A percentile compares a stretch with the other conserved stretches of the same genome.
Conservation (phyloP, 768 basidiomycete species). For the Gautieria morchelliformis region DNA sequence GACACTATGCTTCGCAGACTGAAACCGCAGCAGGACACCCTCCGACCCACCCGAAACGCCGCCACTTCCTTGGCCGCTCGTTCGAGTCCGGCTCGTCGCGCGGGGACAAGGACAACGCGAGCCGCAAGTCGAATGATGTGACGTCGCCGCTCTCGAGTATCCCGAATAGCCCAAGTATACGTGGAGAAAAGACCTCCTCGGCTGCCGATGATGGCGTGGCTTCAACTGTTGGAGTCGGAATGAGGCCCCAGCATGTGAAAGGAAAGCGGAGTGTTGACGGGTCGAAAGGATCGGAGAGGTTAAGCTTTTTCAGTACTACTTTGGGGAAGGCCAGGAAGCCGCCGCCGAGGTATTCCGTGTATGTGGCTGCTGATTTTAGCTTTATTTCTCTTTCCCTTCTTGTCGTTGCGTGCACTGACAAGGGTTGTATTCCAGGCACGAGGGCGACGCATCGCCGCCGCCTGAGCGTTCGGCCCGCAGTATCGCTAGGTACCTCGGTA, state of each 20-base stretch:
- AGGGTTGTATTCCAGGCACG: neutral
- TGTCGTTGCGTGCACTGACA: neutral
- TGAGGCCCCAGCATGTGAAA: slow-evolving; percentile 22
- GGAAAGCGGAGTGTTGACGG: slow-evolving; percentile 43
- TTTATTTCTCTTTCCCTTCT: slow-evolving; percentile 1
- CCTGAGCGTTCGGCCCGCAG: slow-evolving; percentile 36
- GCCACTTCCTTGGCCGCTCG: slow-evolving; percentile 56
- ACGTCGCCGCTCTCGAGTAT: neutral
- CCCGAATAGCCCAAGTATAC: neutral
- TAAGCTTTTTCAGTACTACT: slow-evolving; percentile 75
- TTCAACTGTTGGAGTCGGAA: slow-evolving; percentile 10
- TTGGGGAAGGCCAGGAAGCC: slow-evolving; percentile 72
- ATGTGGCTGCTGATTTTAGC: slow-evolving; percentile 18
- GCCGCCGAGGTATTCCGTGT: slow-evolving; percentile 62
- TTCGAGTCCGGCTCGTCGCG: slow-evolving; percentile 23
- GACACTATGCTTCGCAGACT: neutral
- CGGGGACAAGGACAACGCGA: slow-evolving; percentile 15
- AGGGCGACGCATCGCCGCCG: neutral
- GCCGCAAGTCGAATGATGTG: neutral
- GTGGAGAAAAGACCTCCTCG: neutral
- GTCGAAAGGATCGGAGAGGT: slow-evolving; percentile 39
- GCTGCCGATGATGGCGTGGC: slow-evolving; percentile 15
- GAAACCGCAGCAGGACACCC: neutral
- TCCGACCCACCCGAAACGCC: slow-evolving; percentile 27
- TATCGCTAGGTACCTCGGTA: slow-evolving; percentile 34